Base-by-base conservation (phyloP, 2,329 filamentous ascomycete species). In the Fusarium globosum region DNA sequence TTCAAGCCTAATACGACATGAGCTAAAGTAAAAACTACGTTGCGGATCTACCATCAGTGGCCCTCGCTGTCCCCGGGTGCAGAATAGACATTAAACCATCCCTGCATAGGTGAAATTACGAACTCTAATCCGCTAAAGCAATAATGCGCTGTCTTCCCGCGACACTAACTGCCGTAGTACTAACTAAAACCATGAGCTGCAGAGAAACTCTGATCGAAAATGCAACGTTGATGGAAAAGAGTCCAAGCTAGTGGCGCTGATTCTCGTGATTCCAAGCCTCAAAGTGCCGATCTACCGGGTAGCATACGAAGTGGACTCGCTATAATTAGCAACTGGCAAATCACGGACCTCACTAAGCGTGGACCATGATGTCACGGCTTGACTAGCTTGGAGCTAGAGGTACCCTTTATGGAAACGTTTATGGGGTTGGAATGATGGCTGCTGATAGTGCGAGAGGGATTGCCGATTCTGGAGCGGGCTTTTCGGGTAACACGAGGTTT, bases 261-360 rank as follows among this genome's bases (percentile, higher is more conserved):
- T 48, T n/a, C 51, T 71, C 52, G 42, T 63, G n/a, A 68, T 28
- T 23, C 30, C 43, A 73, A 45, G 42, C 55, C 60, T 43, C 41
- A 30, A 43, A 45, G 33, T 52, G 58, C 48, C 64, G 64, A 43
- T 28, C 35, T 61, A 33, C 60, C 69, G 67, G 18, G 21, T 38
- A 23, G 33, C 18, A 43, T 12, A 28, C n/a, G 6, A 60, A 41
- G 16, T 59, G 45, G 35, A 35, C 18, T 21, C 65, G n/a, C 70
- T 73, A 73, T 60, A 71, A 67, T 73, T 71, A 73, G 70, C 6
- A 12, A 10, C 2, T 55, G 14, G 10, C 28, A 28, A 59, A 59
- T 56, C 52, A 68, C 57, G 35, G 61, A 4, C 36, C 21, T 1
- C 3, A 8, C 6, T 4, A 14, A 20, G 9, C 16, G 4, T 20